Percentiles rank a stretch among this genome's conserved stretches.
phyloP scores from a whole-genome alignment of 495 filamentous ascomycete genomes.

The Trichoderma parareesei region DNA sequence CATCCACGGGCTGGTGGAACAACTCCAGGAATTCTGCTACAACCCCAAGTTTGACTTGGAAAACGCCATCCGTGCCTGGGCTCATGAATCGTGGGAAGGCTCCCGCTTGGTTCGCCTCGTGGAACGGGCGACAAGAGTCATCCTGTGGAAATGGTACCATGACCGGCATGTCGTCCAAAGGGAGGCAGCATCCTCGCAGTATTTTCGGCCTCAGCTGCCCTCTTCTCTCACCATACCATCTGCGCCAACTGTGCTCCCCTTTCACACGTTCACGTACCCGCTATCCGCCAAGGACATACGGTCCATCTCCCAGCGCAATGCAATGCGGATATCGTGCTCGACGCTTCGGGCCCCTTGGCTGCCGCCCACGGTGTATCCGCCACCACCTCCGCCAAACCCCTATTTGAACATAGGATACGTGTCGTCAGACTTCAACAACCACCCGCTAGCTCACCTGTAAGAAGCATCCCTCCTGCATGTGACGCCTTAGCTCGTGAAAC shows the following conservation, averaged over 20 bases:
- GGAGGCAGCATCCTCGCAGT: constrained; percentile 46
- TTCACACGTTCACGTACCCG: constrained; percentile 96
- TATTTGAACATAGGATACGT: constrained; percentile 89
- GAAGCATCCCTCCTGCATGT: constrained; percentile 15
- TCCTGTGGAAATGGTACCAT: constrained; percentile 82
- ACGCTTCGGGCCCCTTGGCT: constrained; percentile 84
- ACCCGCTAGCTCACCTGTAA: constrained; percentile 82
- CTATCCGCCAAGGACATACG: constrained; percentile 90
- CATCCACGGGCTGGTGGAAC: constrained; percentile 35
- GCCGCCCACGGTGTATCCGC: constrained; percentile 68
- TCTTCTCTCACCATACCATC: constrained; percentile 68
- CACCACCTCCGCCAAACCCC: constrained; percentile 73
- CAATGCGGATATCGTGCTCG: constrained; percentile 82
- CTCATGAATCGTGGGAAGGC: constrained; percentile 76
- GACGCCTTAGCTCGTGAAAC: constrained; percentile 8
- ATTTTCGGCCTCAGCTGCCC: constrained; percentile 70
- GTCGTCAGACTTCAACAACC: constrained; percentile 98
- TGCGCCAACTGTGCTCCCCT: constrained; percentile 93
- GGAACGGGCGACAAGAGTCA: constrained; percentile 70
- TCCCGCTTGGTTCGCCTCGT: constrained; percentile 76
- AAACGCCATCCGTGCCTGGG: constrained; percentile 54
- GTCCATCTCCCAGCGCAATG: constrained; percentile 92
- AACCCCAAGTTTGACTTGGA: not conserved
- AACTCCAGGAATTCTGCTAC: constrained; percentile 31
- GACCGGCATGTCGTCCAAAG: constrained; percentile 64